These are phyloP conservation scores for Aspergillus sp. DNA, from an alignment of 2,329 filamentous ascomycete species.

Conservation along the genomic window DNA sequence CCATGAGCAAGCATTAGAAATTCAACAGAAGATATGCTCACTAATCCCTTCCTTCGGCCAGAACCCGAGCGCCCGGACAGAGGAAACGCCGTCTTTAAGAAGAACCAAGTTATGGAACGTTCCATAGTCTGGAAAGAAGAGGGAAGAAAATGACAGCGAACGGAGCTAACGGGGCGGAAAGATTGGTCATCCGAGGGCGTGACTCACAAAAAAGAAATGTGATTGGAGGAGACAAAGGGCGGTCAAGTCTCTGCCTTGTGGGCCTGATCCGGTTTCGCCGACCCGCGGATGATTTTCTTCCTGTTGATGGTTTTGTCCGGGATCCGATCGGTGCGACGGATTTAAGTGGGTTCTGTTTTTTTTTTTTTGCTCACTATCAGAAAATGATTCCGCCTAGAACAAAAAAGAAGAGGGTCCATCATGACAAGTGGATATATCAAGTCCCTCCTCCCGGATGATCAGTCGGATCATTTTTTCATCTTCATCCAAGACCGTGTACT, in stretches of 20 bases:
- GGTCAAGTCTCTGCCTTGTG: not conserved
- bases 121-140: conserved; percentile 1
- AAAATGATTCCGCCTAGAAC: no score
- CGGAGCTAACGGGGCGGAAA: conserved; percentile 18
- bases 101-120: conserved; percentile 11
- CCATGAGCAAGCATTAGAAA: no score
- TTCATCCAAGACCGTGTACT: no score
- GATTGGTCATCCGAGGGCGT: conserved; percentile 24
- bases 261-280: not conserved
- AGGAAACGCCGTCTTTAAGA: not conserved
- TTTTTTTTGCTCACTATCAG: no score
- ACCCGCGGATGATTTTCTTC: conserved; percentile 4
- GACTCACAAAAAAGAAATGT: conserved; percentile 9
- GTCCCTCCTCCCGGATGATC: conserved; percentile 6
- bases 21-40: no score
- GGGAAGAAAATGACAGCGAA: not conserved
- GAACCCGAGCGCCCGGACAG: not conserved
- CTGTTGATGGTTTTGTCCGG: no score
- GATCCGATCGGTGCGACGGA: conserved; percentile 14
- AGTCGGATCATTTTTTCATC: not conserved
- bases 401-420: not conserved
- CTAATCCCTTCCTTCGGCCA: no score
- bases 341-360: conserved; percentile 4
- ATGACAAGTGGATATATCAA: conserved; percentile 25
- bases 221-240: conserved; percentile 9